Evolutionary conservation across 805 yeast genomes (phyloP), one percentile per base, ranked within the genome.

Genomic region (Kuraishia floccosa): DNA sequence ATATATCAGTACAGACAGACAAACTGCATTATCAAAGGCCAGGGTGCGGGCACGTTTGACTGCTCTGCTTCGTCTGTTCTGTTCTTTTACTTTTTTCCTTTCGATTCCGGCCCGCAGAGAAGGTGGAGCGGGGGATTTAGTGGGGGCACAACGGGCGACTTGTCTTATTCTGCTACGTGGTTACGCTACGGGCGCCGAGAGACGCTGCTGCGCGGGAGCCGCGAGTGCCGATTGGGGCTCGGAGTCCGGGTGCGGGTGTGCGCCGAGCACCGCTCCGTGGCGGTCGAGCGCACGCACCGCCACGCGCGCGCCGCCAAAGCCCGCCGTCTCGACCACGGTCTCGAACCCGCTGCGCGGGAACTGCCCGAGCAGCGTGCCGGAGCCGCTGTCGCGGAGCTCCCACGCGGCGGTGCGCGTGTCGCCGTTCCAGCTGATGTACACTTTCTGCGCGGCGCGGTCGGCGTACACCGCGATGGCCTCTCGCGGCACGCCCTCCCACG

Each of bases 401-500:
- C 63, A 57, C 7, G 23, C 27, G 29, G 42, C 42, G 19, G 60
- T 55, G 17, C 39, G 32, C 3, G 62, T 56, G 31, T 56, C 62
- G n/a, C 61, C 63, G 39, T 56, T 57, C 61, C 62, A 57, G 21
- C 55, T 49, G 26, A 56, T 52, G 31, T 52, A 54, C 3, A 51
- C 33, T 6, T 30, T 27, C 3, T 51, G 42, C 7, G 43, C 41
- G 4, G 40, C 43, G 8, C 40, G 35, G 2, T 33, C 38, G 16
- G 36, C 25, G 32, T 33, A 28, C 5, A 49, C 38, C 2, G 61
- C 59, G 35, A 56, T 48, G 5, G 43, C 44, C 27, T 58, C 62
- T 14, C 42, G 35, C 7, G 62, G 57, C 23, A 29, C 30, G 3
- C 62, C 62, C 10, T 41, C 47, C 61, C 62, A 57, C 22, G 47